phyloP scores from a whole-genome alignment of 371 early-diverging fungal genomes.

The Mortierella sp. region DNA sequence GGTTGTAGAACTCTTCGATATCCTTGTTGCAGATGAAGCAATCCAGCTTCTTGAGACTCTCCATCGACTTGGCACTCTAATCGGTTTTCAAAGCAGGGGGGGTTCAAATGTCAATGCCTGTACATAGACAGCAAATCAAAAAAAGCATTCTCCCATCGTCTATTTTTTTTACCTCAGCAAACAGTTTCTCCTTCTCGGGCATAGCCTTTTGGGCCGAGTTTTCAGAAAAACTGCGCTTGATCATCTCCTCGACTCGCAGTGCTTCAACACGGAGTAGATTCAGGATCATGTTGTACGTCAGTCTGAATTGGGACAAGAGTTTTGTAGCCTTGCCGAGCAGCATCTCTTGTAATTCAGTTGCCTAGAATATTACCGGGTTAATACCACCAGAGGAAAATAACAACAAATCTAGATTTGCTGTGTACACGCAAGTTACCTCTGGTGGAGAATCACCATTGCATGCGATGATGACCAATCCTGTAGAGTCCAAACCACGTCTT shows the following conservation, averaged over 20 bases:
- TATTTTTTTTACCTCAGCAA: constrained; percentile 59
- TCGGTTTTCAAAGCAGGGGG: neutral
- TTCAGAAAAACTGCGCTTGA: constrained; percentile 98
- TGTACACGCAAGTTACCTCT: constrained; percentile 56
- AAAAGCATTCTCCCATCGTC: too few relatives aligned
- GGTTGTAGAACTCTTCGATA: constrained; percentile 78
- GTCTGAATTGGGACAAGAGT: constrained; percentile 95
- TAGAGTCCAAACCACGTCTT: constrained; percentile 95
- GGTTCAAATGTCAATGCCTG: too few relatives aligned
- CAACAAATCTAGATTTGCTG: too few relatives aligned
- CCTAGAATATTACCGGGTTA: too few relatives aligned
- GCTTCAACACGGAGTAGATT: constrained; percentile 98
- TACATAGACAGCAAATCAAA: too few relatives aligned
- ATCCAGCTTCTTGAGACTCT: constrained; percentile 71
- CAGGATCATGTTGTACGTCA: constrained; percentile 99
- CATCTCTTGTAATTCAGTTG: constrained; percentile 77
- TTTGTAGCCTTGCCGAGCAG: constrained; percentile 91
- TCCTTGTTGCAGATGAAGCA: constrained; percentile 89
- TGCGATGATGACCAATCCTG: constrained; percentile 95
- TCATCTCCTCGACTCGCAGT: constrained; percentile 98
- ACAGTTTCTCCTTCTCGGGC: constrained; percentile 77
- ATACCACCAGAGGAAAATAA: too few relatives aligned
- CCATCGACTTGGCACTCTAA: constrained; percentile 67
- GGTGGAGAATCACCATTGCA: constrained; percentile 77
- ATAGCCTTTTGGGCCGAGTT: constrained; percentile 82